Evolutionary conservation across 805 yeast species (phyloP).

Genomic region (Candida pini): DNA sequence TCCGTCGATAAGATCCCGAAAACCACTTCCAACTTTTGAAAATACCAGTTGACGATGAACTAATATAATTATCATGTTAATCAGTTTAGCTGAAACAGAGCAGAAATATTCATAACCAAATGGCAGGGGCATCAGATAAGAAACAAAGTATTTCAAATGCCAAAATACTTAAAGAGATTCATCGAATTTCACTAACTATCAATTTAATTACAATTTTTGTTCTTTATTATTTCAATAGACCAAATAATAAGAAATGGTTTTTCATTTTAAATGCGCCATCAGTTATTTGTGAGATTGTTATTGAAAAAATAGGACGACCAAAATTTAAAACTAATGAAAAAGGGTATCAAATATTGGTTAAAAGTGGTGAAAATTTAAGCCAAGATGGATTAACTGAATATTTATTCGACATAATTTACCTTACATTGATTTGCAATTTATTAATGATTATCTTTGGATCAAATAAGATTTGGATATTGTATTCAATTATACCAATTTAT

Average conservation of each 20-base stretch:
- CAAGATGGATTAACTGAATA: constrained; percentile 67
- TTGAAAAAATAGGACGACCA: constrained; percentile 63
- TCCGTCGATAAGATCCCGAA: too few relatives aligned
- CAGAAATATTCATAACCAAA: too few relatives aligned
- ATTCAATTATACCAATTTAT: constrained; percentile 46
- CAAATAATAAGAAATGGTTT: constrained; percentile 38
- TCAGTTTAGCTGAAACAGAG: too few relatives aligned
- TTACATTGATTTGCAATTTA: constrained; percentile 55
- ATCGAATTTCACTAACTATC: constrained; percentile 31
- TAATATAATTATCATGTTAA: too few relatives aligned
- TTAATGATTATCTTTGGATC: constrained; percentile 50
- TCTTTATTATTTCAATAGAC: constrained; percentile 37
- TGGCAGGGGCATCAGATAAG: constrained; percentile 37
- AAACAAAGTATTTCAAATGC: constrained; percentile 29
- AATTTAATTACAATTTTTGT: constrained; percentile 35
- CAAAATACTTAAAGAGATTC: constrained; percentile 27
- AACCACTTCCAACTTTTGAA: too few relatives aligned
- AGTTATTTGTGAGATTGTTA: constrained; percentile 38
- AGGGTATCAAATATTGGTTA: constrained; percentile 35
- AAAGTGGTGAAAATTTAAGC: constrained; percentile 55
- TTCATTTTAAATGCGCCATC: constrained; percentile 39
- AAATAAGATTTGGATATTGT: constrained; percentile 55
- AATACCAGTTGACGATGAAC: too few relatives aligned
- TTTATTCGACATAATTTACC: constrained; percentile 62
- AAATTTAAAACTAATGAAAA: constrained; percentile 32